Conservation (phyloP, 2,329 filamentous ascomycete species). For the Hymenoscyphus repandus region DNA sequence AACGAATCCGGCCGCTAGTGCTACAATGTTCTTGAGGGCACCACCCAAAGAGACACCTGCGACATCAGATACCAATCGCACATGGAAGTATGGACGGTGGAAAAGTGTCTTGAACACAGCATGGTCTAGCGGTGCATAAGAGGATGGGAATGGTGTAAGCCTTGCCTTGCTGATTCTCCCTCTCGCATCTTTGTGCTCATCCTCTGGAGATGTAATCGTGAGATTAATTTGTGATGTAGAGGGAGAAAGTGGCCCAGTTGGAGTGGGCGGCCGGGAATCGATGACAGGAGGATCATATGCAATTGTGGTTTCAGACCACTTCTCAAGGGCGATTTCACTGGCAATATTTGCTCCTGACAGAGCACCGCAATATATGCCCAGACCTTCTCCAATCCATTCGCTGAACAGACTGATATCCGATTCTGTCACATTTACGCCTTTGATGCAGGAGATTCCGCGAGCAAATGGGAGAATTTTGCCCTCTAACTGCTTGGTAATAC, state of each 20-base stretch:
- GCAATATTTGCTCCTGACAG: conserved; percentile 96
- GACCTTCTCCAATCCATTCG: conserved; percentile 83
- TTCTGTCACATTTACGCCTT: conserved; percentile 89
- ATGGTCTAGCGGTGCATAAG: conserved; percentile 85
- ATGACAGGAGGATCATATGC: conserved; percentile 90
- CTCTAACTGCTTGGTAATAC: conserved; percentile 75
- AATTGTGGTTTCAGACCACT: conserved; percentile 95
- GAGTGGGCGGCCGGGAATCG: conserved; percentile 73
- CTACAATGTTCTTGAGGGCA: conserved; percentile 95
- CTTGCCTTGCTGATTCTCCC: conserved; percentile 63
- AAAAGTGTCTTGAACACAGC: conserved; percentile 79
- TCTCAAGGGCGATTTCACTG: conserved; percentile 87
- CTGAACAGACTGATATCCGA: conserved; percentile 85
- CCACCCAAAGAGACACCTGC: conserved; percentile 92
- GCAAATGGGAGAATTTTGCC: conserved; percentile 90
- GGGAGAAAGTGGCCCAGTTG: conserved; percentile 43
- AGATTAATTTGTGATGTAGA: conserved; percentile 44
- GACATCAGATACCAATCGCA: conserved; percentile 90
- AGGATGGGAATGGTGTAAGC: conserved; percentile 69
- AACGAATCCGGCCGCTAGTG: conserved; percentile 89
- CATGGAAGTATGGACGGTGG: conserved; percentile 96
- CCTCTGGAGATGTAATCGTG: conserved; percentile 37
- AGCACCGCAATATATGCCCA: conserved; percentile 95
- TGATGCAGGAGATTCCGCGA: conserved; percentile 94
- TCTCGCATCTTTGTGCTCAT: conserved; percentile 64